phyloP scores from a whole-genome alignment of 768 basidiomycete species.

The Mycena galopus region DNA sequence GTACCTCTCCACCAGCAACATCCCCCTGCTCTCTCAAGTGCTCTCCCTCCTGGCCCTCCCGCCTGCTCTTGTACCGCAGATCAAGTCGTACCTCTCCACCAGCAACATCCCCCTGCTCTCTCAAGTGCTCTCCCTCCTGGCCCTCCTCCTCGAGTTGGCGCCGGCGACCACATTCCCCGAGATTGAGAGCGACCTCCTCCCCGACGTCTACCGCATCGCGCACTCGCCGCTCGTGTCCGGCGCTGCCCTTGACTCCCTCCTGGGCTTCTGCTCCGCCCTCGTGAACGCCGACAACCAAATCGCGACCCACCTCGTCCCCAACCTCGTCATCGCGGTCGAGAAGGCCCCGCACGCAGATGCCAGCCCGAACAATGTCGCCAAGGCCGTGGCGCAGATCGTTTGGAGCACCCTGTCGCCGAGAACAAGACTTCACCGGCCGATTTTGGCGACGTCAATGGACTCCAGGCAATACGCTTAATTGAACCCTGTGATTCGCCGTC shows the following conservation, averaged over 20 bases:
- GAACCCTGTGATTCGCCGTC: conserved; percentile 66
- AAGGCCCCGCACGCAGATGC: conserved; percentile 72
- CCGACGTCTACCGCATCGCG: conserved; percentile 76
- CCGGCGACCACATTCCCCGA: conserved; percentile 80
- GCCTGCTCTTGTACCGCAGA: conserved; percentile 73
- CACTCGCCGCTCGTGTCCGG: conserved; percentile 86
- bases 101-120: conserved; percentile 85
- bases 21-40: too few species aligned
- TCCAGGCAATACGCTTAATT: conserved; percentile 81
- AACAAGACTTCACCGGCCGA: conserved; percentile 74
- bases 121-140: conserved; percentile 74
- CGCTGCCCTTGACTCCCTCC: conserved; percentile 82
- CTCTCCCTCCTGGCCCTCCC: too few species aligned
- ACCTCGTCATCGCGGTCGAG: conserved; percentile 74
- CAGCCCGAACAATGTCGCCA: conserved; percentile 80
- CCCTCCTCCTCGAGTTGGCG: conserved; percentile 76
- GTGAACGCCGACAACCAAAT: conserved; percentile 88
- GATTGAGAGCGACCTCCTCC: conserved; percentile 78
- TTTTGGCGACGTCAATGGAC: conserved; percentile 81
- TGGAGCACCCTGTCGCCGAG: conserved; percentile 80
- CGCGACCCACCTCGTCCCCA: conserved; percentile 85
- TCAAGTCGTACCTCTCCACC: conserved; percentile 81
- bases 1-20: too few species aligned
- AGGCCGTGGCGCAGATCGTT: conserved; percentile 88
- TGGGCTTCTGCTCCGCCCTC: conserved; percentile 85